Base-by-base conservation (phyloP, 352 stramenopile genomes). In the Phytopythium delawarense region DNA sequence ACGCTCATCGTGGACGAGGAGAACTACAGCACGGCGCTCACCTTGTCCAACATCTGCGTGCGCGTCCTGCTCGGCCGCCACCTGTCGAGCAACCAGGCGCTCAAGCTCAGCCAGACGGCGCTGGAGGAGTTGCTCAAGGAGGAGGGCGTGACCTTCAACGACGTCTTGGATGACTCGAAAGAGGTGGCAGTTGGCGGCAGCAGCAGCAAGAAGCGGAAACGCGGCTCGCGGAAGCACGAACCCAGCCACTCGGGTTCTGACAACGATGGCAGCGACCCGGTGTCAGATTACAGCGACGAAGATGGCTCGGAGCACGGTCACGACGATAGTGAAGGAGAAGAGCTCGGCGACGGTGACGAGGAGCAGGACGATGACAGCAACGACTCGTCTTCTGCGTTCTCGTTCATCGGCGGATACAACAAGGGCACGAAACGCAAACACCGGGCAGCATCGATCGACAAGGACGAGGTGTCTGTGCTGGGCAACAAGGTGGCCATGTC, bases 91-190 rank as follows among this genome's bases (percentile, higher is more conserved):
- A 91, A 92, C 60, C 86, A 95, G 62, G 80, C 76, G 57, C 68
- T 95, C 54, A 95, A 95, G 68, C 74, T 95, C 16, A 95, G 86
- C 67, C 86, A 95, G 66, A 95, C 86, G 32, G 82, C 84, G 54
- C 63, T 95, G 20, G 86, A 95, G 42, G 79, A 88, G 46, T 64
- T 95, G 60, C 66, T 95, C 11, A 78, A 86, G 21, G 78, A 74
- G 21, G 86, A 95, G 65, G 86, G 86, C 15, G 70, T 92, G 48
- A 77, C 72, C 13, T 87, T 92, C 42, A 61, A 70, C 6, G 83
- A 94, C 37, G 69, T 72, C 28, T 55, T 94, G 46, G 84, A 52
- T 3, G 39, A 92, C 7, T 37, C 61, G 1, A 81, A 75, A 55
- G 21, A 64, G 3, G 64, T 58, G 16, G 28, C 52, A 15, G 35